Conservation (phyloP, 345 rosid genomes). For the Toxicodendron radicans region DNA sequence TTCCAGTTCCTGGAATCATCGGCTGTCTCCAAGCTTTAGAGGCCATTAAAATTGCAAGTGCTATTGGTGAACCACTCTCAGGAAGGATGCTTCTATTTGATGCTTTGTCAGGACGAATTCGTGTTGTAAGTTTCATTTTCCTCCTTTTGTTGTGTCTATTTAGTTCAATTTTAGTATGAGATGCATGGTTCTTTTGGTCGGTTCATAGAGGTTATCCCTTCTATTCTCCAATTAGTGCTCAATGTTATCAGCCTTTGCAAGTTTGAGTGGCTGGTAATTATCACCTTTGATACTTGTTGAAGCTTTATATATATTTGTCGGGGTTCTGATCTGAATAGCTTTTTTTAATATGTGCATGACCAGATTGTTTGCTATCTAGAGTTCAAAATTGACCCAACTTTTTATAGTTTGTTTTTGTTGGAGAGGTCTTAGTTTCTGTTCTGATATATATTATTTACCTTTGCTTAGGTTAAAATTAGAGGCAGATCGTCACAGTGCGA, state of each 20-base stretch:
- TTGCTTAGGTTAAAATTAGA: slow-evolving; percentile 77
- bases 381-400: neutral
- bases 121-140: slow-evolving; percentile 52
- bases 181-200: neutral
- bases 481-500: slow-evolving; percentile 67
- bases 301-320: neutral
- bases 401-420: neutral
- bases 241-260: neutral
- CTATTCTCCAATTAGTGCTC: neutral
- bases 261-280: neutral
- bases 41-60: slow-evolving; percentile 83
- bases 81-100: slow-evolving; percentile 91
- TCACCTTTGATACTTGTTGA: neutral
- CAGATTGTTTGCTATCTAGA: neutral
- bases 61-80: slow-evolving; percentile 83
- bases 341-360: no score
- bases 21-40: slow-evolving; percentile 99
- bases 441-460: slow-evolving; percentile 9
- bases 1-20: slow-evolving; percentile 85
- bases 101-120: slow-evolving; percentile 80
- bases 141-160: neutral
- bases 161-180: neutral
- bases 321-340: neutral
- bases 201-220: neutral
- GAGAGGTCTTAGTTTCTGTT: slow-evolving; percentile 10